Base-by-base conservation (phyloP, 176 grass and related monocot species). In the barley (Hordeum vulgare) region DNA sequence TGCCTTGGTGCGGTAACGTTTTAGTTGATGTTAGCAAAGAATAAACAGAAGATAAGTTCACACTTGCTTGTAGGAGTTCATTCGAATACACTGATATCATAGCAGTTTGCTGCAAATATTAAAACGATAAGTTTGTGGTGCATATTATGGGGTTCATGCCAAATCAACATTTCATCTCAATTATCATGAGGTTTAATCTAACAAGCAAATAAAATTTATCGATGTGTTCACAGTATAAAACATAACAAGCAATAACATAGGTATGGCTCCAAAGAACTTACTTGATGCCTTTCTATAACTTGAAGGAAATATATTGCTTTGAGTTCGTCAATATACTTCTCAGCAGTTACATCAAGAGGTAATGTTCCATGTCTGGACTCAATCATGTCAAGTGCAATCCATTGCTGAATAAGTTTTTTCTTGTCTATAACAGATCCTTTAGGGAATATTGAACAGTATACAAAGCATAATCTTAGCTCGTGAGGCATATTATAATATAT, bases 371-470 rank as follows among this genome's bases (percentile, higher is more conserved):
- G 74, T 88, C 2, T 88, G 42, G 74, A 83, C 44, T 83, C 86
- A 73, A 88, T 88, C 86, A 88, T 88, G 80, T 83, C 74, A 71
- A 88, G 89, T 81, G 89, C 80, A 77, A 87, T 81, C 89, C 89
- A 91, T 81, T 88, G 82, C 12, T 85, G 80, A 80, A 85, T 84
- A 72, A 88, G 81, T 76, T 84, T 88, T 58, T 85, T 49, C 82
- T 84, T 87, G 23, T 65, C 34, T 39, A 91, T 78, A 7, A 15
- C 7, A 85, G 33, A 77, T n/a, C 77, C 89, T 91, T 91, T 88
- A 53, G 89, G 81, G 34, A 84, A 91, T 47, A 91, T 75, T 61
- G 89, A 88, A 76, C 85, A 91, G 82, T 91, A 88, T 35, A 82
- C 77, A 27, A 92, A 87, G 65, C 90, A 92, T 66, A 83, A 77